A percentile compares a stretch with the other conserved stretches of the same genome.
phyloP scores from a whole-genome alignment of 2,329 filamentous ascomycete genomes.

The Paramyrothecium roridum region DNA sequence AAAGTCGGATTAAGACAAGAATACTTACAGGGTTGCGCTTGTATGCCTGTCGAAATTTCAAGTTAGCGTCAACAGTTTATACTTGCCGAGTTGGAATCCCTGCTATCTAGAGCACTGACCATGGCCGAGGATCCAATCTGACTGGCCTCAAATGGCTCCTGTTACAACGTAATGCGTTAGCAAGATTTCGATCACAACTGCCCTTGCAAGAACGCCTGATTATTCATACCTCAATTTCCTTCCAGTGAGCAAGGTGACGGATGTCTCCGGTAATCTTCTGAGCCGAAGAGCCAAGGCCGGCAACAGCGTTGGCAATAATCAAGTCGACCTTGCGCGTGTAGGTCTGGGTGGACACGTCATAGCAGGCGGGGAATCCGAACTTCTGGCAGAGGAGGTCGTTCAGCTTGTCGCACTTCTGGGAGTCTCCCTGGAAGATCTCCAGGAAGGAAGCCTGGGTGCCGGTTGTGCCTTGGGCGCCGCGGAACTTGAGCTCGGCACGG shows the following conservation, averaged over 20 bases:
- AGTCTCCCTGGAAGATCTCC: constrained; percentile 42
- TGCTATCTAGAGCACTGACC: constrained; percentile 15
- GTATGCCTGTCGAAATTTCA: constrained; percentile 29
- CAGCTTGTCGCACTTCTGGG: constrained; percentile 47
- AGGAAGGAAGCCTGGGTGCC: constrained; percentile 75
- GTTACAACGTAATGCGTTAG: too few relatives aligned
- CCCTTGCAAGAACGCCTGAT: too few relatives aligned
- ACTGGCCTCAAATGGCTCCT: constrained; percentile 69
- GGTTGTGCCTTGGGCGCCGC: constrained; percentile 67
- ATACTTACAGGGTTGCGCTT: constrained; percentile 38
- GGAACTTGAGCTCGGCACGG: constrained; percentile 67
- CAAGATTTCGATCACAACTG: too few relatives aligned
- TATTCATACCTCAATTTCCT: constrained; percentile 71
- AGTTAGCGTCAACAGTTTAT: too few relatives aligned
- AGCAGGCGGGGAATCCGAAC: constrained; percentile 47
- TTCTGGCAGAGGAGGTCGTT: constrained; percentile 56
- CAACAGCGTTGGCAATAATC: constrained; percentile 75
- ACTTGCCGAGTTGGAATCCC: too few relatives aligned
- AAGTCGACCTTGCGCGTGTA: constrained; percentile 78
- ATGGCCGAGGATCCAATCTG: constrained; percentile 70
- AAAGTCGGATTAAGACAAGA: not conserved
- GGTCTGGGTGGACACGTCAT: constrained; percentile 61
- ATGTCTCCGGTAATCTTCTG: constrained; percentile 70
- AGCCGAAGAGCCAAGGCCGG: constrained; percentile 74
- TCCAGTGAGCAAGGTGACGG: constrained; percentile 68